Conservation (phyloP, 208 protist species). For the Wallacemonas sp. region DNA sequence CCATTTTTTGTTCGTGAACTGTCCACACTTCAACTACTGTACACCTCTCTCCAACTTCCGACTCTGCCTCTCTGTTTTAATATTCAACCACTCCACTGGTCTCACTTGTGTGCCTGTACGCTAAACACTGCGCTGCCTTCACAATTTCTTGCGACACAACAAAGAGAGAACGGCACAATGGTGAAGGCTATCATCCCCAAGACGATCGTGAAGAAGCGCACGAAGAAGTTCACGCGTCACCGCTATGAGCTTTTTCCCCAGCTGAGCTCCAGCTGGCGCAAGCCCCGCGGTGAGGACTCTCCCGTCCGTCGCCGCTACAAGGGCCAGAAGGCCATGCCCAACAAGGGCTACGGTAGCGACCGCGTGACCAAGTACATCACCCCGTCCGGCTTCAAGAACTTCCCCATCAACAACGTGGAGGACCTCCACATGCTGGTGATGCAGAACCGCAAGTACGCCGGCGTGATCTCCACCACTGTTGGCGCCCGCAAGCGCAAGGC, state of each 20-base stretch:
- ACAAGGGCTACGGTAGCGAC: slow-evolving; percentile 98
- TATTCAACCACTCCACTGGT: slow-evolving; percentile 1
- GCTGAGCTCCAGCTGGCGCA: slow-evolving; percentile 96
- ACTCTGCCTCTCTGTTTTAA: slow-evolving; percentile 8
- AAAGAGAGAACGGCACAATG: slow-evolving; percentile 54
- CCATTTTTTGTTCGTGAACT: slow-evolving; percentile 5
- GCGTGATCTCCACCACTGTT: slow-evolving; percentile 96
- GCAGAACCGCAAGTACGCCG: slow-evolving; percentile 99
- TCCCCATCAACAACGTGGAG: slow-evolving; percentile 94
- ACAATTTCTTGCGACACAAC: no score
- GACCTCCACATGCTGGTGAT: slow-evolving; percentile 99
- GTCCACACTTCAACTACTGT: not conserved
- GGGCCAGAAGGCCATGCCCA: slow-evolving; percentile 96
- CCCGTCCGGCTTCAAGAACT: slow-evolving; percentile 98
- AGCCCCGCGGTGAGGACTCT: slow-evolving; percentile 99
- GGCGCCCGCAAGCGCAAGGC: slow-evolving; percentile 94
- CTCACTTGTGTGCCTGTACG: not conserved
- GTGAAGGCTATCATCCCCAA: slow-evolving; percentile 91
- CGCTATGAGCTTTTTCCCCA: slow-evolving; percentile 94
- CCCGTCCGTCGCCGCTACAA: slow-evolving; percentile 97
- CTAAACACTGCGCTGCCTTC: no score
- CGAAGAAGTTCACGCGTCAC: slow-evolving; percentile 96
- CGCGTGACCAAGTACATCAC: slow-evolving; percentile 96
- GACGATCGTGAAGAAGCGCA: slow-evolving; percentile 97
- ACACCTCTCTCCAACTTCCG: slow-evolving; percentile 5